Percentiles rank a stretch among this genome's conserved stretches.
Conservation (phyloP, 148 eudicot genomes). For the Silene conica region DNA sequence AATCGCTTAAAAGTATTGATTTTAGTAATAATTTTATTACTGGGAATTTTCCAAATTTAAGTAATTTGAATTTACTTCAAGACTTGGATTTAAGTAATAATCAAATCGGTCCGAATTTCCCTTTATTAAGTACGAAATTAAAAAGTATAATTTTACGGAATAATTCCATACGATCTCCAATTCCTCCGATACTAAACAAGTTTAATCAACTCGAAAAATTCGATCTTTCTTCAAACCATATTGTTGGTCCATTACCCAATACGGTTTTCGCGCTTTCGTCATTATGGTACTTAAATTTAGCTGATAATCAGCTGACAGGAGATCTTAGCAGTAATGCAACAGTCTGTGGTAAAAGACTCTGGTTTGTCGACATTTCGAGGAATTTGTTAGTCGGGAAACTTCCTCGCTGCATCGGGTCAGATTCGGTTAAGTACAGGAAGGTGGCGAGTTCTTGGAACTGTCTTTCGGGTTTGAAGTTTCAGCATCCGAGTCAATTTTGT, state of each 20-base stretch:
- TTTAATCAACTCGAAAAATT: conserved; percentile 43
- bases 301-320: conserved; percentile 67
- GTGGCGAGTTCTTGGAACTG: conserved; percentile 66
- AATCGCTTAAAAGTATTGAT: conserved; percentile 37
- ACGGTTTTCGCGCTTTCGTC: conserved; percentile 47
- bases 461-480: conserved; percentile 47
- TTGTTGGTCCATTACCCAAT: conserved; percentile 61
- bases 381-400: conserved; percentile 69
- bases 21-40: conserved; percentile 56
- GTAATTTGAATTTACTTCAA: conserved; percentile 39
- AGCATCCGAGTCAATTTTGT: conserved; percentile 51
- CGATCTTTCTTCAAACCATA: conserved; percentile 61
- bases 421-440: conserved; percentile 32
- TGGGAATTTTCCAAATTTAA: conserved; percentile 71
- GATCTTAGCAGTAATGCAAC: conserved; percentile 38
- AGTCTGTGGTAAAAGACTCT: conserved; percentile 47
- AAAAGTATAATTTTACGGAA: conserved; percentile 41
- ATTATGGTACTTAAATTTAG: conserved; percentile 61
- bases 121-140: conserved; percentile 48
- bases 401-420: conserved; percentile 58
- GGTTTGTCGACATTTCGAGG: conserved; percentile 67
- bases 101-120: conserved; percentile 65
- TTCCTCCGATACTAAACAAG: conserved; percentile 40
- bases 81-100: conserved; percentile 68
- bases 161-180: conserved; percentile 59